A percentile compares a stretch with the other conserved stretches of the same genome.
Conservation (phyloP, 441 rosid genomes). For the Euphorbia schlechtendalii region DNA sequence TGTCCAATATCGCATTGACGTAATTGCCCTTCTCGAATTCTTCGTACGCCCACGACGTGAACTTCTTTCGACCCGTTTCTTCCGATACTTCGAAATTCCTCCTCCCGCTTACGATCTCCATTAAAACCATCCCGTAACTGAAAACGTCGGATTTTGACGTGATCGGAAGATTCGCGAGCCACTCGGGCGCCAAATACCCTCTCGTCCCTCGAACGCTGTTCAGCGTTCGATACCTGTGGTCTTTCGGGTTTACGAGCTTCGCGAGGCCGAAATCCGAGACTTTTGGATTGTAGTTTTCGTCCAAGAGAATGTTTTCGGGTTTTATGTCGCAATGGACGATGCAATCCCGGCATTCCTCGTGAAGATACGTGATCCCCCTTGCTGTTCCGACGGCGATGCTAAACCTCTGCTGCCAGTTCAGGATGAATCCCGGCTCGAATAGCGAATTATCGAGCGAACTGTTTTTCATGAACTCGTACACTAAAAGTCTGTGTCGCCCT, state of each 20-base stretch:
- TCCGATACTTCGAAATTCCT: constrained; percentile 17
- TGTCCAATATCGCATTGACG: constrained; percentile 34
- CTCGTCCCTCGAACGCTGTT: constrained; percentile 17
- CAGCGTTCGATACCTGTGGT: constrained; percentile 11
- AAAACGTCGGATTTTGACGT: constrained; percentile 15
- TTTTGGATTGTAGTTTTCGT: constrained; percentile 12
- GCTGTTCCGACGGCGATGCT: constrained; percentile 15
- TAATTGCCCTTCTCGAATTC: constrained; percentile 53
- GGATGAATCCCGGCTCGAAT: not conserved
- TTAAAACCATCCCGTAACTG: constrained; percentile 16
- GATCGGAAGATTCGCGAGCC: constrained; percentile 16
- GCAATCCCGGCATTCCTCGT: constrained; percentile 18
- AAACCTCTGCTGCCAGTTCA: constrained; percentile 16
- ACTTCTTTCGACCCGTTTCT: constrained; percentile 39
- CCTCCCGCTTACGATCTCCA: constrained; percentile 12
- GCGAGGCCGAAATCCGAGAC: constrained; percentile 19
- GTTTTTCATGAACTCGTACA: constrained; percentile 19
- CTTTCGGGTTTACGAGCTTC: constrained; percentile 9
- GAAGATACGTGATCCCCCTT: constrained; percentile 14
- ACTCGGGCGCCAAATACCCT: constrained; percentile 19
- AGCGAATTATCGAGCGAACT: constrained; percentile 14
- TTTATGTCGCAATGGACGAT: constrained; percentile 19
- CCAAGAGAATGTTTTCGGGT: constrained; percentile 17
- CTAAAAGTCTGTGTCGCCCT: constrained; percentile 16
- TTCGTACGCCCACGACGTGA: constrained; percentile 51